Conservation (phyloP, 441 rosid genomes). For the Arabidopsis lyrata region DNA sequence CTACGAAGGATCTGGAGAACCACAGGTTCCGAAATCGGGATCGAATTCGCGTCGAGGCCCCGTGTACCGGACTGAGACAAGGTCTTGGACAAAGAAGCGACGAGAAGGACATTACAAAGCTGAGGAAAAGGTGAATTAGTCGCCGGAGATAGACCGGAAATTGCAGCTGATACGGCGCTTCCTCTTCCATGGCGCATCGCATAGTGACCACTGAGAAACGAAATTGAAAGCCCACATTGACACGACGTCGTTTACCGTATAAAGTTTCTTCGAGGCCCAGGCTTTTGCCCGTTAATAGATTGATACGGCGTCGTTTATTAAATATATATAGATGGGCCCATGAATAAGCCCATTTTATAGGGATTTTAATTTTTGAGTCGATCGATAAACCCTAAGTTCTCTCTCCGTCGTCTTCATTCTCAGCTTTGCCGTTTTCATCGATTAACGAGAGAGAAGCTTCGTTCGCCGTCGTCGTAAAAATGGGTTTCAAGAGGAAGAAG, state of each 20-base stretch:
- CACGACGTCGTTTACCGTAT: neutral
- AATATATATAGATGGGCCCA: neutral
- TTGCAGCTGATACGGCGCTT: conserved; percentile 31
- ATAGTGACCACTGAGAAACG: conserved; percentile 4
- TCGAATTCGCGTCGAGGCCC: conserved; percentile 59
- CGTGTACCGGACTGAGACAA: conserved; percentile 67
- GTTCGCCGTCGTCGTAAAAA: conserved; percentile 12
- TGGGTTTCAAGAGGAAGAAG: conserved; percentile 47
- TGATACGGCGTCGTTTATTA: neutral
- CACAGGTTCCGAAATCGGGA: conserved; percentile 67
- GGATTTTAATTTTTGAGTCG: neutral
- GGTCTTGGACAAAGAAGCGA: conserved; percentile 68
- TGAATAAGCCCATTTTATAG: neutral
- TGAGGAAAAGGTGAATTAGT: conserved; percentile 40
- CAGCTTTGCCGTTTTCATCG: conserved; percentile 14
- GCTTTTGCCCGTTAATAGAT: neutral
- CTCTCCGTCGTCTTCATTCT: conserved; percentile 29
- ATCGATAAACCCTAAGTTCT: conserved; percentile 33
- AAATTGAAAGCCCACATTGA: neutral
- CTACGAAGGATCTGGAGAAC: conserved; percentile 70
- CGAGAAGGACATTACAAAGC: conserved; percentile 60
- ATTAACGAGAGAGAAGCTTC: neutral
- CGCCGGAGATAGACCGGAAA: conserved; percentile 40
- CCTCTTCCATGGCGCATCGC: conserved; percentile 57
- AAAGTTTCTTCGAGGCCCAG: neutral